Base-by-base conservation (phyloP, 768 basidiomycete genomes). In the Leccinellum luteum region DNA sequence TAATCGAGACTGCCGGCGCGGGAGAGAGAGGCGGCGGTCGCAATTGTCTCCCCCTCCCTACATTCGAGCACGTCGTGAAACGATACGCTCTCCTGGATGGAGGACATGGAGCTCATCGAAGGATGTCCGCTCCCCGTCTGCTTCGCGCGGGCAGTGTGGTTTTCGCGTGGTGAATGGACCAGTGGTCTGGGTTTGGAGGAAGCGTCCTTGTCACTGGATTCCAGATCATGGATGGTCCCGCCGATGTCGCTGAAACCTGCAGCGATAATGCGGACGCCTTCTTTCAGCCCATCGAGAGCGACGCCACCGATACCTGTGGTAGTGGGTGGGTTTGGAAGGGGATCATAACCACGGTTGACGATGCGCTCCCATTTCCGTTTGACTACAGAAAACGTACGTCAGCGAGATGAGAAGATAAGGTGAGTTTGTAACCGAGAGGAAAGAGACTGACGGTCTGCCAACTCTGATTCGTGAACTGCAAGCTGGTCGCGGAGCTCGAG, bases 291-390 rank as follows among this genome's bases (percentile, higher is more conserved):
- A 61, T 84, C 85, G 0, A 88, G 65, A 14, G 75, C 71, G 14
- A 35, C 57, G 8, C 61, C 58, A 7, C 65, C 58, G 7, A 68
- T 56, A 15, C 63, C 58, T 0, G 59, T 55, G 10, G 45, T 28
- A 27, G 43, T 54, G 10, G 50, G 13, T 8, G 38, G 6, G 35
- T 50, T 59, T 19, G 43, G 19, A 30, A 49, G 43, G 17, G 63
- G 52, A 15, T 69, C 64, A 1, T 66, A 21, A 25, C 86, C 85
- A 17, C 83, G 80, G 63, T 80, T 81, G 45, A 92, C 83, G 56
- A 93, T 90, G 31, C 84, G 81, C 69, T 87, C 90, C 92, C 92
- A 94, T 72, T 86, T 90, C 57, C 81, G 83, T 76, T 93, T 94
- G 51, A 93, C 85, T 86, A 62, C 3, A 43, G 13, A 9, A 28